Conservation (phyloP, 2,329 filamentous ascomycete species). For the Grosmannia clavigera region DNA sequence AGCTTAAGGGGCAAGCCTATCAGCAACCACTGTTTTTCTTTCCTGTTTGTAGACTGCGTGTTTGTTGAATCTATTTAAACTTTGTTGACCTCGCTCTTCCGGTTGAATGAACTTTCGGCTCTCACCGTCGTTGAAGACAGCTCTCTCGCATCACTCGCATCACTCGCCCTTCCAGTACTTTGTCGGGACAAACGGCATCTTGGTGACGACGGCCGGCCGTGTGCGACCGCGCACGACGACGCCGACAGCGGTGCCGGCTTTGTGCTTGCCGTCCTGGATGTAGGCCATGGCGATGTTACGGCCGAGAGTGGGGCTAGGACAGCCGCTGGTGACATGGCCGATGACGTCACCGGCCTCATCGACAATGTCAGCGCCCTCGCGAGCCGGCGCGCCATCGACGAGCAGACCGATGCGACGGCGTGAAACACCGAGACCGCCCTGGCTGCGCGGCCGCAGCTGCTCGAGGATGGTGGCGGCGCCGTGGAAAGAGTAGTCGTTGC, state of each 20-base stretch:
- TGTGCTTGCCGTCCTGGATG: conserved; percentile 68
- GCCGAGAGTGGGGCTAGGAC: conserved; percentile 73
- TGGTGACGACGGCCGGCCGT: conserved; percentile 62
- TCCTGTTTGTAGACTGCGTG: too few relatives aligned
- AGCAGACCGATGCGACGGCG: conserved; percentile 70
- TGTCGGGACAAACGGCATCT: conserved; percentile 78
- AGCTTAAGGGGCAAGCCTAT: background rate
- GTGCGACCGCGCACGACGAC: conserved; percentile 67
- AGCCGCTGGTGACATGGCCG: conserved; percentile 77
- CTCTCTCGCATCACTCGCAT: background rate
- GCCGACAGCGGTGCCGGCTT: conserved; percentile 68
- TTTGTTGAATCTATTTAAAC: too few relatives aligned
- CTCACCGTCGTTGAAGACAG: background rate
- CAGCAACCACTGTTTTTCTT: too few relatives aligned
- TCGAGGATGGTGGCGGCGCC: conserved; percentile 65
- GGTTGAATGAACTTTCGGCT: background rate
- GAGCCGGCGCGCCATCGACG: conserved; percentile 74
- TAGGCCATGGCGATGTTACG: conserved; percentile 97
- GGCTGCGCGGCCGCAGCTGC: conserved; percentile 62
- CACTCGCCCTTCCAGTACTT: conserved; percentile 54
- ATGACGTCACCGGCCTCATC: conserved; percentile 45
- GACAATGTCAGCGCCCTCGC: conserved; percentile 76
- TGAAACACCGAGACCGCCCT: conserved; percentile 57
- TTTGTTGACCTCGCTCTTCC: background rate
- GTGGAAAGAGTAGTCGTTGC: conserved; percentile 58